Evolutionary conservation across 2,329 filamentous ascomycete genomes (phyloP), one percentile per base, ranked within the genome.

Genomic region (Colletotrichum chlorophyti): DNA sequence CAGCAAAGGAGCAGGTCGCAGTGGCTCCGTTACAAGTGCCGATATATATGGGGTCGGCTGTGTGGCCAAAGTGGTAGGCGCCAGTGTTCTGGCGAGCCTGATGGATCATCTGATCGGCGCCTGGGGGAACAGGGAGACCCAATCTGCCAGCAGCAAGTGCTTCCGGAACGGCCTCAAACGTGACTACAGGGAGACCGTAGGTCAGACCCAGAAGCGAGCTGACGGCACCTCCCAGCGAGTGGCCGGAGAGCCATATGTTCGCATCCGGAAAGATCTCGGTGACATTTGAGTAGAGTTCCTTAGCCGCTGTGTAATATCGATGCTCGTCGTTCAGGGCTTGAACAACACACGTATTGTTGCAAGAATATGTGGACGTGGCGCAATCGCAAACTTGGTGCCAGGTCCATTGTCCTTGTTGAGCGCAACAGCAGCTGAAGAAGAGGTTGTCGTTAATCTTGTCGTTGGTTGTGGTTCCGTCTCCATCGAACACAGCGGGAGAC

Each of bases 391-490:
- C 93, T 70, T 96, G 90, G 60, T 91, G 88, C 89, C 93, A 97
- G 14, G 93, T 86, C 76, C 88, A 93, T 63, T 93, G 91, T 0
- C 93, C 93, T 66, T 96, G 93, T 75, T 97, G 93, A 4, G 87
- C 95, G 74, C 95, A 99, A 74, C 95, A 99, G 76, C 95, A 99
- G 70, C 93, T 96, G 77, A 97, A 97, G 75, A 96, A 97, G 9
- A 99, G 81, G 70, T 99, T 99, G 75, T 99, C 95, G 72, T 98
- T 99, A 68, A 93, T 81, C 77, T 99, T 99, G 77, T 99, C 95
- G 65, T 97, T 97, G 23, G 93, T 96, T 0, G 94, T 98, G 1
- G 95, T 98, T 48, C 93, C 94, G 32, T 94, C 91, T n/a, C 95
- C 95, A 72, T 98, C 94, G 70, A 97, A 98, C 4, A 98, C 88